Evolutionary conservation across 164 flowering plant species (phyloP).

Genomic region (Umbilicus rupestris): DNA sequence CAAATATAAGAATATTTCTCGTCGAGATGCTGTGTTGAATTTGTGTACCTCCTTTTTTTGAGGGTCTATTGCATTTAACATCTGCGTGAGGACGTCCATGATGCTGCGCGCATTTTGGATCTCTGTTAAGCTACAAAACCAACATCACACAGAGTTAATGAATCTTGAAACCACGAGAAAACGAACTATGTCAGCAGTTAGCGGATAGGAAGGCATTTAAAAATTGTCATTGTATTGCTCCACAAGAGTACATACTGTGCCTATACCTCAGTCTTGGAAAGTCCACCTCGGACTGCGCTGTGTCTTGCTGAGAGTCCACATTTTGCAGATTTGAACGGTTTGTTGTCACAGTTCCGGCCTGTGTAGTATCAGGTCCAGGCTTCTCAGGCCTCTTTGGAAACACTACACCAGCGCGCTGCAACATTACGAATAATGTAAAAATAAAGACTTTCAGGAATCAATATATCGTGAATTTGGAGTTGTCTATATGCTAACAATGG

Average conservation of each 20-base stretch:
- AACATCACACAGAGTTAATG: neutral
- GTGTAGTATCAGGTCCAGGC: constrained; percentile 82
- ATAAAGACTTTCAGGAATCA: neutral
- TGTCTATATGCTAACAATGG: neutral
- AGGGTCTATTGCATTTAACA: constrained; percentile 88
- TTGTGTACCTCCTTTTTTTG: constrained; percentile 55
- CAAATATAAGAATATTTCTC: neutral
- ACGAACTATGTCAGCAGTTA: neutral
- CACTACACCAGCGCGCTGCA: constrained; percentile 93
- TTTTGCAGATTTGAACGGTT: constrained; percentile 55
- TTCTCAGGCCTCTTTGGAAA: constrained; percentile 84
- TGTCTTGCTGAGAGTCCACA: constrained; percentile 37
- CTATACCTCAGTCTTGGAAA: constrained; percentile 76
- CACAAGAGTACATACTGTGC: neutral
- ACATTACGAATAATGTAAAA: constrained; percentile 4
- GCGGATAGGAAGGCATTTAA: neutral
- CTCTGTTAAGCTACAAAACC: constrained; percentile 61
- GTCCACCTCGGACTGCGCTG: constrained; percentile 65
- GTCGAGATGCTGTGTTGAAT: neutral
- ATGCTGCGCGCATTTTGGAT: constrained; percentile 95
- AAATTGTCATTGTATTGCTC: neutral
- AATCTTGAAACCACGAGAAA: neutral
- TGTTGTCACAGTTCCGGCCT: constrained; percentile 70
- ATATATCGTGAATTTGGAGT: neutral
- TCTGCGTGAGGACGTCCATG: constrained; percentile 94